Percentiles rank a stretch among this genome's conserved stretches.
Evolutionary conservation across 306 rosid species (phyloP).

Genomic region (Vicia sativa): DNA sequence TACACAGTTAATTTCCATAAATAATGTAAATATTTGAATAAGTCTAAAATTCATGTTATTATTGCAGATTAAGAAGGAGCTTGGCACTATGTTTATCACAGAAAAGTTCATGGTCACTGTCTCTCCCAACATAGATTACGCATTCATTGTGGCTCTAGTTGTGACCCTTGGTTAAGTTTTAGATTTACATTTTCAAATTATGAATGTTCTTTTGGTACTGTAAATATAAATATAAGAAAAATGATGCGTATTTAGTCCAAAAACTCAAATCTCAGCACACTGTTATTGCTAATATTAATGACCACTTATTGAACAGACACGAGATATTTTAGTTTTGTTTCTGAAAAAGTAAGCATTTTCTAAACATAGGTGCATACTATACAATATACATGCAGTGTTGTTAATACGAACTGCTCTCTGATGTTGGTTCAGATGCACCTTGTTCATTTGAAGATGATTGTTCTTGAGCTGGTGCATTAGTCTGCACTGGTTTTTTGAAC

Average conservation of each 20-base stretch:
- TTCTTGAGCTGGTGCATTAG: slow-evolving; percentile 35
- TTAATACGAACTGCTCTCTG: slow-evolving; percentile 30
- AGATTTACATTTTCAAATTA: not conserved
- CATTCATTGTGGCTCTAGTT: slow-evolving; percentile 49
- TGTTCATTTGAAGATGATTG: slow-evolving; percentile 39
- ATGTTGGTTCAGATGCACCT: slow-evolving; percentile 42
- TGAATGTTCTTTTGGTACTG: no score
- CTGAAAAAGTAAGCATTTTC: slow-evolving; percentile 7
- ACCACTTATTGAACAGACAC: slow-evolving; percentile 10
- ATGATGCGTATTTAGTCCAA: not conserved
- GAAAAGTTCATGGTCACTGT: slow-evolving; percentile 46
- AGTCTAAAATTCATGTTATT: no score
- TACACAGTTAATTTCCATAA: no score
- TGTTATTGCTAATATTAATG: not conserved
- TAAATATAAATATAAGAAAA: no score
- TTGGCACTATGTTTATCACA: slow-evolving; percentile 28
- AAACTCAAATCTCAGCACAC: not conserved
- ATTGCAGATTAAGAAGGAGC: slow-evolving; percentile 50
- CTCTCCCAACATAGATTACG: slow-evolving; percentile 48
- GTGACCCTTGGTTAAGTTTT: slow-evolving; percentile 36
- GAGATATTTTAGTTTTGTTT: slow-evolving; percentile 4
- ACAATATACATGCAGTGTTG: slow-evolving; percentile 20
- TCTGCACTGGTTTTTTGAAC: slow-evolving; percentile 57
- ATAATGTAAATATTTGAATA: no score
- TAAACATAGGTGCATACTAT: slow-evolving; percentile 14